A percentile compares a stretch with the other conserved stretches of the same genome.
Conservation (phyloP, 2,329 filamentous ascomycete species). For the Sporothrix mexicana region DNA sequence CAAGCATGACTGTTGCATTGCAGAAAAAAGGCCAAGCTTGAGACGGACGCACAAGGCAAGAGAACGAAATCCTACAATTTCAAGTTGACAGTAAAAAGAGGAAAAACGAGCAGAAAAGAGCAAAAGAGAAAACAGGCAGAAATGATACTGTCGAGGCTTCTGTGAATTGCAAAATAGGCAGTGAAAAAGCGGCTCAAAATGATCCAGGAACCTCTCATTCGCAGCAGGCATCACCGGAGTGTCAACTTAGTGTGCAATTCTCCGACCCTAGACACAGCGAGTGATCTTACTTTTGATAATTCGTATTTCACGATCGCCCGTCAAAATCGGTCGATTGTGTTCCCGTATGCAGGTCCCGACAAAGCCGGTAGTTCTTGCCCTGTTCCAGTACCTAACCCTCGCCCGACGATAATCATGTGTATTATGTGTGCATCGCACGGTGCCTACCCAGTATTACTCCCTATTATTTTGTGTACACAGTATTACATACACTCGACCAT, state of each 20-base stretch:
- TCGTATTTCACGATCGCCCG: not conserved
- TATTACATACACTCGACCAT: not conserved
- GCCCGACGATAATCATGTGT: too few relatives aligned
- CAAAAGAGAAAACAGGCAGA: not conserved
- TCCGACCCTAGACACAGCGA: not conserved
- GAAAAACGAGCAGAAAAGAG: not conserved
- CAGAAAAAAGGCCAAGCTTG: not conserved
- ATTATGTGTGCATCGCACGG: too few relatives aligned
- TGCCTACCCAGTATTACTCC: too few relatives aligned
- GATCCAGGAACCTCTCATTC: not conserved
- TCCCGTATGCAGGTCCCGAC: slow-evolving; percentile 16
- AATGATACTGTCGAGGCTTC: not conserved
- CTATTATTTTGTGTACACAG: too few relatives aligned
- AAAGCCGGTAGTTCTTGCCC: slow-evolving; percentile 15
- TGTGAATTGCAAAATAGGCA: too few relatives aligned
- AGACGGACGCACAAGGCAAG: not conserved
- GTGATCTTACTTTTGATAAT: not conserved
- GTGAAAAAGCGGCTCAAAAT: not conserved
- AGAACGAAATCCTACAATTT: not conserved
- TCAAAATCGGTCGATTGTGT: not conserved
- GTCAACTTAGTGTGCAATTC: not conserved
- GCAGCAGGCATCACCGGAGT: not conserved
- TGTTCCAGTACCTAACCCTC: not conserved
- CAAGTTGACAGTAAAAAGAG: not conserved
- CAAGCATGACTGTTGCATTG: not conserved